These are phyloP conservation scores for Aspergillus wentii DNA, from an alignment of 495 filamentous ascomycete species.

Conservation along the genomic window DNA sequence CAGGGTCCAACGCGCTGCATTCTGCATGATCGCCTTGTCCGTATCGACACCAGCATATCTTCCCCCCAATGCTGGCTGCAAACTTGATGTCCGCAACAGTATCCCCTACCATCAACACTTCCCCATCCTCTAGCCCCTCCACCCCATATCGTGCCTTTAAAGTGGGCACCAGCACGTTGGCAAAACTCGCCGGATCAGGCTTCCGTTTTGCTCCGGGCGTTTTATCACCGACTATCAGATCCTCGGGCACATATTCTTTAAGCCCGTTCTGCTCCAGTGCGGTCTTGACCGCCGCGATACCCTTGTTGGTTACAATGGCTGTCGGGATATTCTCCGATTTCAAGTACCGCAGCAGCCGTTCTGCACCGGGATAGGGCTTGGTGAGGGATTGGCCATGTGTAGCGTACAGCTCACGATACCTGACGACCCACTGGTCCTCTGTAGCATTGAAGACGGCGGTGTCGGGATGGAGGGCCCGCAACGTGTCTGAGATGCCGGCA, in stretches of 20 bases:
- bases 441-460: no score
- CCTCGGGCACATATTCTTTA: slow-evolving; percentile 9
- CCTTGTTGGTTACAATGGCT: slow-evolving; percentile 26
- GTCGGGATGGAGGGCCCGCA: slow-evolving; percentile 13
- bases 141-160: slow-evolving; percentile 5
- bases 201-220: slow-evolving; percentile 17
- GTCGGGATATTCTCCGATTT: slow-evolving; percentile 10
- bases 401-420: slow-evolving; percentile 21
- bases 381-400: slow-evolving; percentile 19
- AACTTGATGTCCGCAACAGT: slow-evolving; percentile 10
- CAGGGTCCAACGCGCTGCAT: slow-evolving; percentile 6
- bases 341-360: slow-evolving; percentile 11
- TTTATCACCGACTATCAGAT: slow-evolving; percentile 21
- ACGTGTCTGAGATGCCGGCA: slow-evolving; percentile 12
- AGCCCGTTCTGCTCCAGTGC: slow-evolving; percentile 15
- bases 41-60: slow-evolving; percentile 11
- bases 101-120: slow-evolving; percentile 17
- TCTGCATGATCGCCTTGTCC: slow-evolving; percentile 7
- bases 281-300: slow-evolving; percentile 15
- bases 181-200: slow-evolving; percentile 20
- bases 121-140: slow-evolving; percentile 1
- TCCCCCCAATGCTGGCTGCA: slow-evolving; percentile 9
- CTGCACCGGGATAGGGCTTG: slow-evolving; percentile 17
- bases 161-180: slow-evolving; percentile 15
- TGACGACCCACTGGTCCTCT: slow-evolving; percentile 13